Evolutionary conservation across 345 rosid genomes (phyloP).

Genomic region (Geranium rotundifolium): DNA sequence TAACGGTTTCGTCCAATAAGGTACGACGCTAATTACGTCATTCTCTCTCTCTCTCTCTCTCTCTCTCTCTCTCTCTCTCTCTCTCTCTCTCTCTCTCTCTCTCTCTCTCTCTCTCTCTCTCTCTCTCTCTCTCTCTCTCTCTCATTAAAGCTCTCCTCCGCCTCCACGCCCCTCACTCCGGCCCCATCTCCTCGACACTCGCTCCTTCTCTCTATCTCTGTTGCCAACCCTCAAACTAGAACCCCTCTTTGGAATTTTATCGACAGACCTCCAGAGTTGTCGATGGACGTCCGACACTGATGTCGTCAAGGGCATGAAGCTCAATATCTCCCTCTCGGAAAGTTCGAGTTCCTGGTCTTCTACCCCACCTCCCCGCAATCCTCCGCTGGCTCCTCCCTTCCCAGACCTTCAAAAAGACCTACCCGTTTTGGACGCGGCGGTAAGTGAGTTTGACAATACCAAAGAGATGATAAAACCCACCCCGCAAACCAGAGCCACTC

Average conservation of each 20-base stretch:
- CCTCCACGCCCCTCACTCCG: slow-evolving; percentile 65
- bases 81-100: too few relatives aligned
- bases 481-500: too few relatives aligned
- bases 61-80: too few relatives aligned
- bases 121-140: too few relatives aligned
- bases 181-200: slow-evolving; percentile 56
- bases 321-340: slow-evolving; percentile 32
- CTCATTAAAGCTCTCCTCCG: slow-evolving; percentile 31
- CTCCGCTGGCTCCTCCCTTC: slow-evolving; percentile 82
- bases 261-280: too few relatives aligned
- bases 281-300: slow-evolving; percentile 24
- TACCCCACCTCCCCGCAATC: slow-evolving; percentile 61
- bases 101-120: too few relatives aligned
- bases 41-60: too few relatives aligned
- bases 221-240: slow-evolving; percentile 38
- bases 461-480: slow-evolving; percentile 66
- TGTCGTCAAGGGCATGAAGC: slow-evolving; percentile 43
- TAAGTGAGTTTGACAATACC: slow-evolving; percentile 68
- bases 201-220: slow-evolving; percentile 20
- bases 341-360: slow-evolving; percentile 28
- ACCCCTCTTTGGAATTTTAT: slow-evolving; percentile 17
- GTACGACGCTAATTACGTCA: too few relatives aligned
- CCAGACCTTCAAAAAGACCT: slow-evolving; percentile 53
- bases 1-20: too few relatives aligned
- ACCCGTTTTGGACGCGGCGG: slow-evolving; percentile 75